These are phyloP conservation scores for Bolboschoenus planiculmis DNA, from an alignment of 176 grass and related monocot genomes.

Conservation along the genomic window DNA sequence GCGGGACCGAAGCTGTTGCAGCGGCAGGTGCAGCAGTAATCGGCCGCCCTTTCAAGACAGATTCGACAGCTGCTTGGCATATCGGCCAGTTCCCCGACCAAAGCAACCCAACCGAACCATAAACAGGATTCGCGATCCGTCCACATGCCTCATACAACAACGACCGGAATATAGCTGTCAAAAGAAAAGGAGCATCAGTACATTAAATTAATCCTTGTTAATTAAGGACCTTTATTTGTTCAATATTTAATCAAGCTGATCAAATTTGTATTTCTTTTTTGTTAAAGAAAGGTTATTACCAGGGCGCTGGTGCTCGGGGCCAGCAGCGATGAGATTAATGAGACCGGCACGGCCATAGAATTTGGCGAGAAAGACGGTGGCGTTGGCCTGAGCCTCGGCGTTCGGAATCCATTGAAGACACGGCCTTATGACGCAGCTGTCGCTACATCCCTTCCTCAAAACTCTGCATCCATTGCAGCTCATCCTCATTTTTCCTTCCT, in stretches of 20 bases:
- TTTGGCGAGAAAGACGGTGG: constrained; percentile 43
- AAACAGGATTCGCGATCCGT: constrained; percentile 28
- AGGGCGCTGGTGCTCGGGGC: constrained; percentile 24
- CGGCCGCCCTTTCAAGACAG: constrained; percentile 22
- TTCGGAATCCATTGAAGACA: constrained; percentile 40
- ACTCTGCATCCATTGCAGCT: constrained; percentile 41
- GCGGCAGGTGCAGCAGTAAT: constrained; percentile 10
- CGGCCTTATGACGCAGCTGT: constrained; percentile 21
- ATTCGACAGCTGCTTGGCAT: constrained; percentile 32
- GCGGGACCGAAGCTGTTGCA: constrained; percentile 10
- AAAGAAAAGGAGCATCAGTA: not conserved
- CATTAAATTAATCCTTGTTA: not conserved
- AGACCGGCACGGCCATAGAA: constrained; percentile 41
- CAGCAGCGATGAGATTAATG: constrained; percentile 30
- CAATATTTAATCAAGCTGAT: not conserved
- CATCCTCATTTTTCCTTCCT: constrained; percentile 22
- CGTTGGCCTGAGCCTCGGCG: constrained; percentile 30
- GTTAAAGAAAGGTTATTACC: not conserved
- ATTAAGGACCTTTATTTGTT: not conserved
- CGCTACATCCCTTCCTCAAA: constrained; percentile 32
- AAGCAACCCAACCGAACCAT: constrained; percentile 33
- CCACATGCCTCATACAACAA: constrained; percentile 36
- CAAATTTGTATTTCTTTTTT: not conserved
- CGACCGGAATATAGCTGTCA: constrained; percentile 35
- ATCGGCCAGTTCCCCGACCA: constrained; percentile 34